These are phyloP conservation scores for Raphanus raphanistrum DNA, from an alignment of 345 rosid genomes.

Conservation along the genomic window DNA sequence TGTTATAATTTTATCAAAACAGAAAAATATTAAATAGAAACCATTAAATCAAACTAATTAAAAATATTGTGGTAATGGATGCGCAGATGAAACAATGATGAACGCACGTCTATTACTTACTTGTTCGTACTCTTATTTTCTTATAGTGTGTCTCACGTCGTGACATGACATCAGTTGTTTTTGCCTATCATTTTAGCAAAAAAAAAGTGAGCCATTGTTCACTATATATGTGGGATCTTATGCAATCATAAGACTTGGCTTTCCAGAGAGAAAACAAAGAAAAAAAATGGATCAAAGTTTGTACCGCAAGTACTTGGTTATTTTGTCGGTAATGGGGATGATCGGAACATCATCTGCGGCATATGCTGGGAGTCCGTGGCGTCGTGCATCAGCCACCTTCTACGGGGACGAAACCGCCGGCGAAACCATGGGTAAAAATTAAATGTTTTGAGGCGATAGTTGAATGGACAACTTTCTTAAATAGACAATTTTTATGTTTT, in stretches of 20 bases:
- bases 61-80: neutral
- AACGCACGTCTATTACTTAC: constrained; percentile 32
- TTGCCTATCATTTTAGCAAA: neutral
- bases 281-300: constrained; percentile 21
- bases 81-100: constrained; percentile 31
- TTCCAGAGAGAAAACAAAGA: neutral
- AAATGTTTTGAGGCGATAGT: neutral
- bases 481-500: too few relatives aligned
- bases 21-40: too few relatives aligned
- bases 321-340: constrained; percentile 24
- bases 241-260: constrained; percentile 20
- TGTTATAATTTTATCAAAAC: too few relatives aligned
- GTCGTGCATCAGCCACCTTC: constrained; percentile 59
- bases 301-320: constrained; percentile 31
- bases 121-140: constrained; percentile 18
- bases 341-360: constrained; percentile 16
- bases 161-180: neutral
- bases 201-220: neutral
- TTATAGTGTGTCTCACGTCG: constrained; percentile 39
- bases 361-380: constrained; percentile 53
- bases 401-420: constrained; percentile 68
- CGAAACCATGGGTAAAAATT: constrained; percentile 55
- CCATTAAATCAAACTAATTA: neutral
- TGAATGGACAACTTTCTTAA: too few relatives aligned
- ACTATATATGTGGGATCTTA: constrained; percentile 22